Evolutionary conservation across 495 filamentous ascomycete genomes (phyloP).

Genomic region (Tuber aestivum): DNA sequence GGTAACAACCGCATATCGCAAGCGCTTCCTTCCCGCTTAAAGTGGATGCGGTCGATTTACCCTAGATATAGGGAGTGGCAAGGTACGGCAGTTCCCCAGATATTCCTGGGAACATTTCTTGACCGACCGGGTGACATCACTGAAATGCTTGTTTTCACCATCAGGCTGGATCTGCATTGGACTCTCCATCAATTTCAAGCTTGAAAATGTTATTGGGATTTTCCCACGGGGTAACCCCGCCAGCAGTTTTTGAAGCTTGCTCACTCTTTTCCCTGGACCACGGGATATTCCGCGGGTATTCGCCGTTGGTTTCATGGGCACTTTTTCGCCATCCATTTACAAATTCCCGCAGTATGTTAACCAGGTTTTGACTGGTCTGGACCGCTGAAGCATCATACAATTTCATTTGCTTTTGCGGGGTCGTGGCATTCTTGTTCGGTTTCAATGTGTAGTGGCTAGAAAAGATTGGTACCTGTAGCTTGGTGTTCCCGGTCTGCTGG

Average conservation of each 20-base stretch:
- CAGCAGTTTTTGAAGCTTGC: not conserved
- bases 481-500: not conserved
- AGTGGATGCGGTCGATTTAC: not conserved
- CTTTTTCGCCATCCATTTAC: not conserved
- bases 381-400: not conserved
- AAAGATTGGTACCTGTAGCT: not conserved
- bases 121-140: not conserved
- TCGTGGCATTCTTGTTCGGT: not conserved
- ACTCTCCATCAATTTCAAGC: not conserved
- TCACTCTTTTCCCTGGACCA: not conserved
- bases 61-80: not conserved
- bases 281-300: not conserved
- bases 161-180: not conserved
- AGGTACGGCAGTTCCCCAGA: not conserved
- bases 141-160: not conserved
- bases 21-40: not conserved
- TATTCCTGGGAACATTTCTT: not conserved
- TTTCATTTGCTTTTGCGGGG: not conserved
- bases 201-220: not conserved
- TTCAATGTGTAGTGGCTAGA: not conserved
- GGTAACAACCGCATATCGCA: not conserved
- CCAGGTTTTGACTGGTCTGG: not conserved
- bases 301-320: not conserved
- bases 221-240: not conserved
- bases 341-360: not conserved